These are phyloP conservation scores for Bipolaris oryzae DNA, from an alignment of 2,329 filamentous ascomycete species.

Conservation along the genomic window DNA sequence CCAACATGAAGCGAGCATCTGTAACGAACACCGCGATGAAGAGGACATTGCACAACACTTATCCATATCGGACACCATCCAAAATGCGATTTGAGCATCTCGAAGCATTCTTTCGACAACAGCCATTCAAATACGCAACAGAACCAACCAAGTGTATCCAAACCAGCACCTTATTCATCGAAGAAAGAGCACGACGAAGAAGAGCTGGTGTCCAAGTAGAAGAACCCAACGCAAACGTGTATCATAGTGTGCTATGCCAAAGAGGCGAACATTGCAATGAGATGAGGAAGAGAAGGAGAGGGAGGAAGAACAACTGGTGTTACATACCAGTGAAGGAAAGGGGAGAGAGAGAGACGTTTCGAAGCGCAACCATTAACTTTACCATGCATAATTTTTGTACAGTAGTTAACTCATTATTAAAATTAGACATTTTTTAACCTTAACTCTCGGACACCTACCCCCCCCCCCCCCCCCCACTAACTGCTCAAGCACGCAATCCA, in stretches of 20 bases:
- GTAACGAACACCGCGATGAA: not conserved
- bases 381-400: too few species aligned
- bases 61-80: not conserved
- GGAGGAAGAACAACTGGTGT: not conserved
- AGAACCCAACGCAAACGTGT: not conserved
- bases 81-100: not conserved
- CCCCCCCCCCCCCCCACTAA: too few species aligned
- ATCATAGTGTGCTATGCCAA: not conserved
- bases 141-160: too few species aligned
- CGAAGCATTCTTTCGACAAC: not conserved
- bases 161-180: too few species aligned
- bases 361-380: not conserved
- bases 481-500: too few species aligned
- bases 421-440: too few species aligned
- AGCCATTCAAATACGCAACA: not conserved
- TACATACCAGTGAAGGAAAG: not conserved
- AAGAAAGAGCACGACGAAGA: too few species aligned
- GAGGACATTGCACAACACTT: not conserved
- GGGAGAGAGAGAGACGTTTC: not conserved
- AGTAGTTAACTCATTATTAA: too few species aligned
- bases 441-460: too few species aligned
- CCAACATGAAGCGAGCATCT: not conserved
- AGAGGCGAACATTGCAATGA: not conserved
- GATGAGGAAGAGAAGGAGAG: not conserved
- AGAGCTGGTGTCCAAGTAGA: too few species aligned